A percentile compares a stretch with the other conserved stretches of the same genome.
phyloP scores from a whole-genome alignment of 495 filamentous ascomycete species.

The Penicillium chermesinum region DNA sequence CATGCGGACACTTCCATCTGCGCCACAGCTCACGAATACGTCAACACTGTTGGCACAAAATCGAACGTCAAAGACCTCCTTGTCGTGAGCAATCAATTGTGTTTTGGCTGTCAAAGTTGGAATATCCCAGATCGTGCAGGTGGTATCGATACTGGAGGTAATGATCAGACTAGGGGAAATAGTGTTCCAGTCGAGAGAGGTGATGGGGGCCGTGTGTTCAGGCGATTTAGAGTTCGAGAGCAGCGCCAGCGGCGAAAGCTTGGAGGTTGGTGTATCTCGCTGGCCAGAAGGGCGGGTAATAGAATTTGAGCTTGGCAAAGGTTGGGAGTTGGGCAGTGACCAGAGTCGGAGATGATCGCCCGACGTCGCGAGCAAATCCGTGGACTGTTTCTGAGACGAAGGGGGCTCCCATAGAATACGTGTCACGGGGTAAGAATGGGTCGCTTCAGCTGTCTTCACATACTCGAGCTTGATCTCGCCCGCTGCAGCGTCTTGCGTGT shows the following conservation, averaged over 20 bases:
- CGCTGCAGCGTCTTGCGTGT: slow-evolving; percentile 57
- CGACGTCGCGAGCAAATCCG: slow-evolving; percentile 92
- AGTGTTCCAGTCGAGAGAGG: slow-evolving; percentile 96
- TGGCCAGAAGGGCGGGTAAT: slow-evolving; percentile 65
- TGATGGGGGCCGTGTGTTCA: slow-evolving; percentile 94
- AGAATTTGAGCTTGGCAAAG: slow-evolving; percentile 54
- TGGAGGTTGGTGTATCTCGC: slow-evolving; percentile 64
- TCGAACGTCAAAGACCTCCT: slow-evolving; percentile 96
- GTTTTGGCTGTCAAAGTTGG: slow-evolving; percentile 97
- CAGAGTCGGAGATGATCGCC: slow-evolving; percentile 94
- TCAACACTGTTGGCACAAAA: slow-evolving; percentile 96
- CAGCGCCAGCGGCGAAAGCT: slow-evolving; percentile 88
- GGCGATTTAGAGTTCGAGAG: slow-evolving; percentile 97
- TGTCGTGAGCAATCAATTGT: slow-evolving; percentile 96
- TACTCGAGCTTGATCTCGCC: slow-evolving; percentile 81
- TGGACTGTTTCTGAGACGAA: slow-evolving; percentile 93
- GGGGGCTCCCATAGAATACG: slow-evolving; percentile 96
- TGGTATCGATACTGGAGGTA: slow-evolving; percentile 97
- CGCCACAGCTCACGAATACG: slow-evolving; percentile 95
- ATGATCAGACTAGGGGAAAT: slow-evolving; percentile 95
- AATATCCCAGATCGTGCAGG: slow-evolving; percentile 99
- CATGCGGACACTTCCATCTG: slow-evolving; percentile 97
- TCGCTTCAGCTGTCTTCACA: slow-evolving; percentile 92
- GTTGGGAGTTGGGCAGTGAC: slow-evolving; percentile 67
- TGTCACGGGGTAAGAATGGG: slow-evolving; percentile 95